Evolutionary conservation across 192 early-diverging fungal genomes (phyloP).

Genomic region (Thoreauomyces humboldtii): DNA sequence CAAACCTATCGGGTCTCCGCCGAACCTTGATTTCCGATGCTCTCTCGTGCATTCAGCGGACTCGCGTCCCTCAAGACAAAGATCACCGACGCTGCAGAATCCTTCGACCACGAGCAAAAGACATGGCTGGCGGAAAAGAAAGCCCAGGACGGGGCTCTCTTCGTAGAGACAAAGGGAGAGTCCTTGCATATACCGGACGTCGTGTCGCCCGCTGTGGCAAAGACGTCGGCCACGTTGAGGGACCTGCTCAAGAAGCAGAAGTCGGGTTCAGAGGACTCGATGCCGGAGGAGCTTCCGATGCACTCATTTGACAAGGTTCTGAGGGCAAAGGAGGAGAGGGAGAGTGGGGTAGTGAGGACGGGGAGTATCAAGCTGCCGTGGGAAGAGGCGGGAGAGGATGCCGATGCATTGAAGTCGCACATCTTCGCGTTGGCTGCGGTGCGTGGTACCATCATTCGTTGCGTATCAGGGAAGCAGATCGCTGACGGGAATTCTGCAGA

Average conservation of each 20-base stretch:
- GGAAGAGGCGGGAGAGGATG: slow-evolving; percentile 7
- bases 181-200: background rate
- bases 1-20: too few relatives aligned
- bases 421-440: background rate
- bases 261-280: background rate
- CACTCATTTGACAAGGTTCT: too few relatives aligned
- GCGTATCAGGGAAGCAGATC: too few relatives aligned
- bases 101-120: slow-evolving; percentile 16
- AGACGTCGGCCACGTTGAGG: background rate
- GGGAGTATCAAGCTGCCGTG: background rate
- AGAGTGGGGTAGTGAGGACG: background rate
- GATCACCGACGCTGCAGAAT: slow-evolving; percentile 9
- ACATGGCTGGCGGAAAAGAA: background rate
- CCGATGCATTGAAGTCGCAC: background rate
- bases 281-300: background rate
- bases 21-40: too few relatives aligned
- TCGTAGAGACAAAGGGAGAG: slow-evolving; percentile 7
- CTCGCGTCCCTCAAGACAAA: slow-evolving; percentile 1
- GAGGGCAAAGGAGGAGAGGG: too few relatives aligned
- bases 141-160: slow-evolving; percentile 12
- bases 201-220: background rate
- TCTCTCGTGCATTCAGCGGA: background rate
- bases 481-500: slow-evolving; percentile 37
- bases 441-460: too few relatives aligned
- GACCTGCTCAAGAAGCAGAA: background rate